Evolutionary conservation across 2,329 filamentous ascomycete species (phyloP).

Genomic region (Aspergillus japonicus): DNA sequence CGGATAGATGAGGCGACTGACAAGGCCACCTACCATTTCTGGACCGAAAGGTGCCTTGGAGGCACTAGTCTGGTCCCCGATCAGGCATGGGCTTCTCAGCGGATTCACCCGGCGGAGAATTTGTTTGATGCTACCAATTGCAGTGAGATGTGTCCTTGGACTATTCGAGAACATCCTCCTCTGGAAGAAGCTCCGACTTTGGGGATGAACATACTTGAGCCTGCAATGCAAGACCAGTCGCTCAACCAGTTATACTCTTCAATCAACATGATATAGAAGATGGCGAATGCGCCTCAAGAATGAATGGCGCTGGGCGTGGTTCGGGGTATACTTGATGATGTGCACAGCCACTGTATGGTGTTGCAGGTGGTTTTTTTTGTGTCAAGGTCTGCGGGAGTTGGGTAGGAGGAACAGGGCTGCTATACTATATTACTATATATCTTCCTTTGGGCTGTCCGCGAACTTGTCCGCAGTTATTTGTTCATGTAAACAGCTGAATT

Average conservation of each 20-base stretch:
- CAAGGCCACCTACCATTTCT: constrained; percentile 36
- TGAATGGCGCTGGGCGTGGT: neutral
- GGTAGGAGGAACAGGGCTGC: neutral
- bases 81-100: constrained; percentile 33
- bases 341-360: neutral
- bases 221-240: constrained; percentile 33
- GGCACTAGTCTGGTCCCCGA: constrained; percentile 29
- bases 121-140: constrained; percentile 37
- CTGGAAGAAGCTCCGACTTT: constrained; percentile 32
- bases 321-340: neutral
- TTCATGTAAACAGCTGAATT: neutral
- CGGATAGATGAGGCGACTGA: constrained; percentile 24
- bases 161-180: constrained; percentile 38
- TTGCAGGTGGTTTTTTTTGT: neutral
- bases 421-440: neutral
- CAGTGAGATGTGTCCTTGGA: constrained; percentile 42
- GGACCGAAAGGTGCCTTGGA: constrained; percentile 37
- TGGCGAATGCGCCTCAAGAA: neutral
- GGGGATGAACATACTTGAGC: constrained; percentile 34
- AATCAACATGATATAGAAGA: constrained; percentile 32
- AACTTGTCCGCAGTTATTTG: neutral
- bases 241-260: constrained; percentile 38
- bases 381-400: neutral
- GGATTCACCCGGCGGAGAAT: constrained; percentile 39
- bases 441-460: neutral